These are phyloP conservation scores for Pyricularia grisea DNA, from an alignment of 2,329 filamentous ascomycete genomes.

Conservation along the genomic window DNA sequence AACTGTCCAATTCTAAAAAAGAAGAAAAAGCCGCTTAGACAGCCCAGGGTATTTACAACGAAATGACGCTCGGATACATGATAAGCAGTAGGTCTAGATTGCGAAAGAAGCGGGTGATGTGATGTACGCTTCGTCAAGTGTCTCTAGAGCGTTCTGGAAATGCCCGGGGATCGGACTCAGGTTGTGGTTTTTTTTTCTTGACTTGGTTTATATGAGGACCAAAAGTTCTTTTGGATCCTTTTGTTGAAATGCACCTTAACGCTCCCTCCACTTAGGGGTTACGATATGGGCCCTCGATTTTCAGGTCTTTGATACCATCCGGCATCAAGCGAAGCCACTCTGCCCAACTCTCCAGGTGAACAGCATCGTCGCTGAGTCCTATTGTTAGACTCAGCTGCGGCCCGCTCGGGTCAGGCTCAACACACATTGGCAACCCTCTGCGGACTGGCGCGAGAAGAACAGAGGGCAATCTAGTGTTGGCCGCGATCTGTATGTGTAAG, in stretches of 20 bases:
- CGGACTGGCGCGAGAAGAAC: conserved; percentile 44
- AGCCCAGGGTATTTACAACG: conserved; percentile 3
- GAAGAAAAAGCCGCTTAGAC: not conserved
- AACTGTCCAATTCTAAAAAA: not conserved
- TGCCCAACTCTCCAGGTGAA: conserved; percentile 44
- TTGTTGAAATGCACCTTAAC: not conserved
- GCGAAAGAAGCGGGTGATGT: not conserved
- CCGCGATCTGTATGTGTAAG: conserved; percentile 45
- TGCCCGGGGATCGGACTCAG: not conserved
- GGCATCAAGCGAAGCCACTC: conserved; percentile 52
- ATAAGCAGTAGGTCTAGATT: not conserved
- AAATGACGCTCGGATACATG: not conserved
- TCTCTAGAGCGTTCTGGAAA: not conserved
- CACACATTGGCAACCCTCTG: conserved; percentile 28
- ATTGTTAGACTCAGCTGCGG: conserved; percentile 41
- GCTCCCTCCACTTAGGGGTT: not conserved
- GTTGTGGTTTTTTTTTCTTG: not conserved
- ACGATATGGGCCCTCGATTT: conserved; percentile 40
- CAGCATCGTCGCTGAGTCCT: conserved; percentile 37
- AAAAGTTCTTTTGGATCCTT: not conserved
- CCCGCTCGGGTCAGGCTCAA: conserved; percentile 23
- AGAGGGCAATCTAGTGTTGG: conserved; percentile 42
- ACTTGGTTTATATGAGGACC: not conserved
- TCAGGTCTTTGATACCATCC: conserved; percentile 44
- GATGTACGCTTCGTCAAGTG: not conserved